Evolutionary conservation across 306 rosid species (phyloP), one percentile per base, ranked within the genome.

Genomic region (Gastrolobium bilobum): DNA sequence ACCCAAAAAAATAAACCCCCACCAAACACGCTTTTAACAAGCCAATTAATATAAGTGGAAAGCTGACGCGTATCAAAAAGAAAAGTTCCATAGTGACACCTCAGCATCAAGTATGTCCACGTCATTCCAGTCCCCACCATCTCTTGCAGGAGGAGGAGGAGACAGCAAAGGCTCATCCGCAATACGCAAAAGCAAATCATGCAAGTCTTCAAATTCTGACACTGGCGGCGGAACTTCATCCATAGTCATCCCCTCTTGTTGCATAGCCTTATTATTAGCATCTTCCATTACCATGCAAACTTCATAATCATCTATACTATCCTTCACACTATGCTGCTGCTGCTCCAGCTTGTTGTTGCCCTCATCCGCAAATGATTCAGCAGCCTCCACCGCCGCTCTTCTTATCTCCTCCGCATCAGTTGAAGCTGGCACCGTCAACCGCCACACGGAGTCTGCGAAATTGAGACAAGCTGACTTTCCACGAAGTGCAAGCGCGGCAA

Each of bases 381-480:
- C 95, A 1, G 97, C 97, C 47, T 83, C 86, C 1, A 78, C 76
- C 0, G 97, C 99, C 0, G 92, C 97, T 3, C 54, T 56, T 2
- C 90, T 48, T 5, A 94, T 92, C 35, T 76, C 99, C 13, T 54
- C 68, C 0, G 93, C 71, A 2, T 91, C 84, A 0, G 2, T 82
- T 0, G 95, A 86, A 0, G 74, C 75, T 0, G 99, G 97, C 8
- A 76, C 3, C 0, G 73, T 84, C 38, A 92, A 30, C 6, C 88
- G 83, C 93, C 91, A 87, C 0, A 76, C 89, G 0, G 99, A 94
- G 82, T 94, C 97, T 0, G 94, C 95, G 6, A 94, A 94, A 47
- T 94, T 94, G 14, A 94, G 91, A 37, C 99, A 92, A 0, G 93
- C 93, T 0, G 86, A 85, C 57, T 78, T 91, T 0, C 94, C 97